phyloP scores from a whole-genome alignment of 1,139 yeast species.

The Fermentozyma sake region DNA sequence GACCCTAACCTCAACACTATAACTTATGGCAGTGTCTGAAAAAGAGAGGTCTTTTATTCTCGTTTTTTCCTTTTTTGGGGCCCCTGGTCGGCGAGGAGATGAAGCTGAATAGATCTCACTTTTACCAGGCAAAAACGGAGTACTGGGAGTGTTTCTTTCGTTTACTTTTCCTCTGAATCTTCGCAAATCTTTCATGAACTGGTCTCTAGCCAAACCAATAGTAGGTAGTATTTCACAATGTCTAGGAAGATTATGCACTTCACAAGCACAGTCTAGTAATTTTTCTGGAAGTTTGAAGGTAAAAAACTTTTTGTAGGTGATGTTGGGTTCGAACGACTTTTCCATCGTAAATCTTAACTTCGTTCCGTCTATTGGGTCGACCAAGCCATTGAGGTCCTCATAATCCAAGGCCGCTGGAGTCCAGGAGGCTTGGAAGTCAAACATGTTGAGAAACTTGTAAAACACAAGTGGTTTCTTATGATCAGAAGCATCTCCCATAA shows the following conservation, averaged over 20 bases:
- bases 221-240: conserved; percentile 35
- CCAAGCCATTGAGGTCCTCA: conserved; percentile 9
- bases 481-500: conserved; percentile 9
- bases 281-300: conserved; percentile 35
- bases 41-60: conserved; percentile 28
- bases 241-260: conserved; percentile 27
- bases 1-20: conserved; percentile 32
- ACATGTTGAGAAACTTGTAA: conserved; percentile 25
- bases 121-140: no score
- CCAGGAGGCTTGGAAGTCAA: conserved; percentile 24
- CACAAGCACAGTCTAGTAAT: conserved; percentile 32
- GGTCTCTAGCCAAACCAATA: conserved; percentile 24
- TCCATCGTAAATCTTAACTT: conserved; percentile 16
- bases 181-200: conserved; percentile 21
- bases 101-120: no score
- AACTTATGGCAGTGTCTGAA: conserved; percentile 29
- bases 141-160: no score
- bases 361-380: conserved; percentile 30
- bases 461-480: conserved; percentile 11
- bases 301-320: conserved; percentile 36
- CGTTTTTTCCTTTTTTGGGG: conserved; percentile 1
- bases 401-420: conserved; percentile 13
- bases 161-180: conserved; percentile 8
- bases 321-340: conserved; percentile 25
- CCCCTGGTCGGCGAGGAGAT: conserved; percentile 6